Evolutionary conservation across 2,329 filamentous ascomycete genomes (phyloP), one percentile per base, ranked within the genome.

Genomic region (Colletotrichum cereale): DNA sequence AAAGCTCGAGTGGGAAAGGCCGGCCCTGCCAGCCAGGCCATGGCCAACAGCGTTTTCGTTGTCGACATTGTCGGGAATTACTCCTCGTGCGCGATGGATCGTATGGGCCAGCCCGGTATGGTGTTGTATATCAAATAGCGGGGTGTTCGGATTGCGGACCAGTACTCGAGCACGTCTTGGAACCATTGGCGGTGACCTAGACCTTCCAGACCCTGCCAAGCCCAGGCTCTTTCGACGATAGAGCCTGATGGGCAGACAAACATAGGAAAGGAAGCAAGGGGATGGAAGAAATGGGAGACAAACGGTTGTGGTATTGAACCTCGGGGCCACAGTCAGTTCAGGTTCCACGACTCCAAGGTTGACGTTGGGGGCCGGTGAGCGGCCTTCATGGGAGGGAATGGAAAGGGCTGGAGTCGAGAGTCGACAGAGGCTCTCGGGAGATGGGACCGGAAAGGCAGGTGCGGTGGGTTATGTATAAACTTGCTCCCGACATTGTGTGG

Each of bases 381-480:
- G 50, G 62, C 64, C 56, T 57, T 62, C 29, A 47, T 31, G 44
- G 29, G 48, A 12, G 38, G 52, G 52, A 66, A 66, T 42, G 26
- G 44, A 21, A 63, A 47, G 57, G 38, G 65, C 31, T 58, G 53
- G 60, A 47, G 21, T 18, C 1, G 40, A 42, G 5, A 61, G 63
- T 62, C 50, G 56, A 62, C 50, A 71, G 50, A 71, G 63, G 57
- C 57, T 71, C 68, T 65, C 64, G 64, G 44, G 40, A 56, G 40
- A 12, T 18, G 10, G 31, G 38, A 67, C 11, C 38, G 18, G 16
- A 47, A n/a, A 11, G 42, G 31, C 53, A 50, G 44, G 24, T 16
- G n/a, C 26, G 31, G 16, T 40, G 40, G 48, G 57, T 71, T 71
- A 71, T 71, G 68, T 71, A 71, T 31, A n/a, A 65, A 65, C 40